phyloP scores from a whole-genome alignment of 2,329 filamentous ascomycete species.

The Boeremia lycopersici region DNA sequence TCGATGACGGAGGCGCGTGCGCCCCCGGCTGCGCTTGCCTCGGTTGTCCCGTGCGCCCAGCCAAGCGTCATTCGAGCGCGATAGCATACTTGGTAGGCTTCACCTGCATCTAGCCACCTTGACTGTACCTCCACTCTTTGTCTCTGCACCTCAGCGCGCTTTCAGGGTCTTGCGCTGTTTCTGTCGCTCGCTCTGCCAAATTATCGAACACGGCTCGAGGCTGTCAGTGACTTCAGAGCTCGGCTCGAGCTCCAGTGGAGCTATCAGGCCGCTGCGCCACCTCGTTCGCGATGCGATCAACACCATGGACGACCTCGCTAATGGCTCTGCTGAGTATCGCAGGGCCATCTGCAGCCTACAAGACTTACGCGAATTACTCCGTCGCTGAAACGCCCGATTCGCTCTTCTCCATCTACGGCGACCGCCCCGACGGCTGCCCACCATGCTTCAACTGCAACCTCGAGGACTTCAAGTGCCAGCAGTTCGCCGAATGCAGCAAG shows the following conservation, averaged over 20 bases:
- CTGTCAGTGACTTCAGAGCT: background rate
- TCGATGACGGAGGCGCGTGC: slow-evolving; percentile 10
- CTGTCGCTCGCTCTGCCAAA: slow-evolving; percentile 3
- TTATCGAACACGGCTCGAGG: background rate
- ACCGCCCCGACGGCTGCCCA: slow-evolving; percentile 77
- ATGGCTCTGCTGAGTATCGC: slow-evolving; percentile 34
- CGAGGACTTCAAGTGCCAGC: slow-evolving; percentile 86
- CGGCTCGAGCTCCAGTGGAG: slow-evolving; percentile 20
- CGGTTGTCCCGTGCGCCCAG: slow-evolving; percentile 16
- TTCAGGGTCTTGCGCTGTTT: background rate
- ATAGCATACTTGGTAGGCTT: slow-evolving; percentile 11
- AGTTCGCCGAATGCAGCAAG: slow-evolving; percentile 87
- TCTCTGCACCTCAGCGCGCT: background rate
- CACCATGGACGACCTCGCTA: slow-evolving; percentile 40
- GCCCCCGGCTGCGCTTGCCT: slow-evolving; percentile 12
- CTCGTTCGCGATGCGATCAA: slow-evolving; percentile 42
- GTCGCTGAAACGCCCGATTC: slow-evolving; percentile 53
- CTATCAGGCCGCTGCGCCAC: slow-evolving; percentile 32
- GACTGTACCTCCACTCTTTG: slow-evolving; percentile 9
- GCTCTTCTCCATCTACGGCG: slow-evolving; percentile 72
- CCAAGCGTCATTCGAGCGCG: slow-evolving; percentile 18
- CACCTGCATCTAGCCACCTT: slow-evolving; percentile 16
- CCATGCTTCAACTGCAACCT: slow-evolving; percentile 98
- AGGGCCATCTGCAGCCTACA: slow-evolving; percentile 33
- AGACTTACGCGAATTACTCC: slow-evolving; percentile 54